Base-by-base conservation (phyloP, 2,329 filamentous ascomycete genomes). In the Setomelanomma holmii region DNA sequence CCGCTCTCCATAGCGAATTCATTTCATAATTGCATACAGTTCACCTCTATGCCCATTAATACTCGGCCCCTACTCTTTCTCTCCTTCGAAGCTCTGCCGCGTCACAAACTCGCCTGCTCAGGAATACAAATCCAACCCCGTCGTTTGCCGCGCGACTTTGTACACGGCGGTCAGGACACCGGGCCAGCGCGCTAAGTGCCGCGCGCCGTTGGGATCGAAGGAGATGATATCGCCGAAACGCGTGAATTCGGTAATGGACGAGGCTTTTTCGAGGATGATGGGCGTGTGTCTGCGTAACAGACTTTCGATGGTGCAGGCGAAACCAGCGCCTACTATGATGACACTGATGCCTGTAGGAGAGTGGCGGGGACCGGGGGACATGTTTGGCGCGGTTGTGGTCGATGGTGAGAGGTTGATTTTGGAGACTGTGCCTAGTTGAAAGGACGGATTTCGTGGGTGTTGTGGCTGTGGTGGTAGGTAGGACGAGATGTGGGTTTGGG, bases 281-380 rank as follows among this genome's bases (percentile, higher is more conserved):
- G 85, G 84, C 14, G 77, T 72, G 64, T 87, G 85, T 55, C 86
- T 82, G 10, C 83, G 80, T n/a, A n/a, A n/a, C n/a, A n/a, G n/a
- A n/a, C n/a, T n/a, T n/a, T n/a, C n/a, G n/a, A n/a, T n/a, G n/a
- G 87, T 74, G 10, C 85, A 85, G 20, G 84, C 85, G 53, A 87
- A 87, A 17, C 85, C 70, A 8, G 69, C 69, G 39, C 79, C 64
- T 73, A 76, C 82, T 47, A 85, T 75, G 34, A 84, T 72, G 1
- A 84, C 80, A 10, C 39, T 48, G 47, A 69, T 63, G 40, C 57
- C 60, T 2, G 67, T 52, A 4, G 60, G 45, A 5, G 60, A 54
- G 21, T 36, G 55, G 2, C 63, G 64, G 7, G 66, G 59, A 24
- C 64, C 62, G 19, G 51, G 21, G 5, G 57, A 14, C 59, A 61